phyloP scores from a whole-genome alignment of 176 grass and related monocot genomes.

The Carex pumila region DNA sequence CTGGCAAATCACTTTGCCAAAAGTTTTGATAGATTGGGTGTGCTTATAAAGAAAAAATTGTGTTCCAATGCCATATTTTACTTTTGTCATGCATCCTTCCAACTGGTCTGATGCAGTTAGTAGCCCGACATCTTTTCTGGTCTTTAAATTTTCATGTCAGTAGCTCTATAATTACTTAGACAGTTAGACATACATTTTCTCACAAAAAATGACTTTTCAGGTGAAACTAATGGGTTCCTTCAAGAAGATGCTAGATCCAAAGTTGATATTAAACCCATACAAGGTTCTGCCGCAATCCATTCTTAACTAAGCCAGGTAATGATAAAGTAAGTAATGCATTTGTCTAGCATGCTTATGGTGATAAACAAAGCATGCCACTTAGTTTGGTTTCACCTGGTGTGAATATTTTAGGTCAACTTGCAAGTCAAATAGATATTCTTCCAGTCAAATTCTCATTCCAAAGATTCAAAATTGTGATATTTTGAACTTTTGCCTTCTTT shows the following conservation, averaged over 20 bases:
- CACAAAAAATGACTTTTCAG: constrained; percentile 17
- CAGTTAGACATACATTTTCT: not conserved
- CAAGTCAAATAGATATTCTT: not conserved
- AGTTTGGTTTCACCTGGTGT: not conserved
- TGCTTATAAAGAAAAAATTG: not conserved
- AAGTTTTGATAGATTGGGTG: not conserved
- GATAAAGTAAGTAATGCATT: not conserved
- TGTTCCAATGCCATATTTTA: not conserved
- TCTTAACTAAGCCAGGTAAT: constrained; percentile 39
- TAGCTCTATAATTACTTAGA: not conserved
- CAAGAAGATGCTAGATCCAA: constrained; percentile 85
- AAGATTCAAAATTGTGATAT: not conserved
- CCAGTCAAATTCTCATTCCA: not conserved
- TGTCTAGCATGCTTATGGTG: not conserved
- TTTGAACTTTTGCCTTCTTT: not conserved
- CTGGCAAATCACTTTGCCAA: not conserved
- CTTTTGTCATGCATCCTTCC: not conserved
- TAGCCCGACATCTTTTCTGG: not conserved
- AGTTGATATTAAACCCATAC: constrained; percentile 81
- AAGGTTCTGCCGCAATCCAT: constrained; percentile 78
- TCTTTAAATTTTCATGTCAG: not conserved
- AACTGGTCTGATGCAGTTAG: not conserved
- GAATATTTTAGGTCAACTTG: not conserved
- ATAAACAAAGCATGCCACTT: not conserved
- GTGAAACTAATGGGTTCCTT: constrained; percentile 81